Conservation (phyloP, 371 early-diverging fungal species). For the Mortierella sp. region DNA sequence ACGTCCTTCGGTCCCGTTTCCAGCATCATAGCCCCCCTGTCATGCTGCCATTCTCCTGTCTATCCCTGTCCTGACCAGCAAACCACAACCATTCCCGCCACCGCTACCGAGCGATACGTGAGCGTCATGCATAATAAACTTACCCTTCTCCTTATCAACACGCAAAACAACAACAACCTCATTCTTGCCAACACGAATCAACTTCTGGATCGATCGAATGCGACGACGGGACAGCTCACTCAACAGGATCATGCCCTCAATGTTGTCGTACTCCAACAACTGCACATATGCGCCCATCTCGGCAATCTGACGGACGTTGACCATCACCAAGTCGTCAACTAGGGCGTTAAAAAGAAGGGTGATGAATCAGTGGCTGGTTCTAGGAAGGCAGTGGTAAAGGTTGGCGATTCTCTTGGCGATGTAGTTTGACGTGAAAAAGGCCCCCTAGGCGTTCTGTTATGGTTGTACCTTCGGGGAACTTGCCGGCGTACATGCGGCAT, state of each 20-base stretch:
- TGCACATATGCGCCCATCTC: slow-evolving; percentile 99
- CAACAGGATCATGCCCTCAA: slow-evolving; percentile 98
- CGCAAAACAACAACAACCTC: slow-evolving; percentile 98
- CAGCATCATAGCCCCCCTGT: background rate
- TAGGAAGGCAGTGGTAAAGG: background rate
- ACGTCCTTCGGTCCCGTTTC: background rate
- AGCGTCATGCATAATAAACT: background rate
- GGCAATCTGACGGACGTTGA: slow-evolving; percentile 96
- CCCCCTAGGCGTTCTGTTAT: background rate
- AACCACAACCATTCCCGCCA: background rate
- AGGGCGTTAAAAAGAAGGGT: background rate
- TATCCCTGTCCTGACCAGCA: background rate
- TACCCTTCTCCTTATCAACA: slow-evolving; percentile 99
- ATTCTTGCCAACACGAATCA: slow-evolving; percentile 96
- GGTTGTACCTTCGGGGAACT: slow-evolving; percentile 86
- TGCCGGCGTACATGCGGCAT: slow-evolving; percentile 95
- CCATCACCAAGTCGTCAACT: slow-evolving; percentile 99
- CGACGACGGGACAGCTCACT: slow-evolving; percentile 97
- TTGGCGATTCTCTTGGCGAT: background rate
- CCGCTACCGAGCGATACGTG: background rate
- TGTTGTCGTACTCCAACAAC: slow-evolving; percentile 92
- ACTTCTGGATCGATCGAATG: slow-evolving; percentile 98
- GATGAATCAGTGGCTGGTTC: background rate
- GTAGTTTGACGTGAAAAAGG: background rate
- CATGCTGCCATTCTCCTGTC: background rate